Percentiles rank a stretch among this genome's conserved stretches.
These are phyloP conservation scores for Hylodesmum podocarpum DNA, from an alignment of 306 rosid species.

Conservation along the genomic window DNA sequence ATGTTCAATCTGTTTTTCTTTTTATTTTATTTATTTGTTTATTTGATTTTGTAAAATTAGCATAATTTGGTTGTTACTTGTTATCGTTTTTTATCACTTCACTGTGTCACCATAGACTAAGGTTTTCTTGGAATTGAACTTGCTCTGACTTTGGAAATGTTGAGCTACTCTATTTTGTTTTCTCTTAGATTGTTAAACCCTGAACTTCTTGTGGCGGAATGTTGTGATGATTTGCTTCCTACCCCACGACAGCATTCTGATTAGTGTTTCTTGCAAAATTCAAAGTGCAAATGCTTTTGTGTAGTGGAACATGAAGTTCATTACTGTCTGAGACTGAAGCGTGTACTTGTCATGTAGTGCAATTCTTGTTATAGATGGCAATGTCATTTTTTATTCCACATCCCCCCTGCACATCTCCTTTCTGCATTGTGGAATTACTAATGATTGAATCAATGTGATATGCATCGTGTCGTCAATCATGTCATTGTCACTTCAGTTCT, in stretches of 20 bases:
- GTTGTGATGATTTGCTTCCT: background rate
- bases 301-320: background rate
- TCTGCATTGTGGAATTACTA: background rate
- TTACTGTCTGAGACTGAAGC: background rate
- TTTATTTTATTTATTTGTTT: background rate
- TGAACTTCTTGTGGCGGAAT: background rate
- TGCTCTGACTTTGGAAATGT: slow-evolving; percentile 3
- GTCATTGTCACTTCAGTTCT: slow-evolving; percentile 9
- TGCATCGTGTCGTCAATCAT: background rate
- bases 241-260: background rate
- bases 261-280: background rate
- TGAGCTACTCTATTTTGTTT: slow-evolving; percentile 13
- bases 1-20: background rate
- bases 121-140: slow-evolving; percentile 1
- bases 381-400: background rate
- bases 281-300: background rate
- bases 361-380: background rate
- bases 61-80: background rate
- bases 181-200: slow-evolving; percentile 1
- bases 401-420: background rate
- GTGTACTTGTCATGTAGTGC: background rate
- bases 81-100: slow-evolving; percentile 13
- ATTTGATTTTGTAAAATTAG: background rate
- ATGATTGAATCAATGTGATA: slow-evolving; percentile 1
- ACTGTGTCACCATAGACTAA: background rate